Evolutionary conservation across 148 eudicot genomes (phyloP).

Genomic region (Bassia scoparia): DNA sequence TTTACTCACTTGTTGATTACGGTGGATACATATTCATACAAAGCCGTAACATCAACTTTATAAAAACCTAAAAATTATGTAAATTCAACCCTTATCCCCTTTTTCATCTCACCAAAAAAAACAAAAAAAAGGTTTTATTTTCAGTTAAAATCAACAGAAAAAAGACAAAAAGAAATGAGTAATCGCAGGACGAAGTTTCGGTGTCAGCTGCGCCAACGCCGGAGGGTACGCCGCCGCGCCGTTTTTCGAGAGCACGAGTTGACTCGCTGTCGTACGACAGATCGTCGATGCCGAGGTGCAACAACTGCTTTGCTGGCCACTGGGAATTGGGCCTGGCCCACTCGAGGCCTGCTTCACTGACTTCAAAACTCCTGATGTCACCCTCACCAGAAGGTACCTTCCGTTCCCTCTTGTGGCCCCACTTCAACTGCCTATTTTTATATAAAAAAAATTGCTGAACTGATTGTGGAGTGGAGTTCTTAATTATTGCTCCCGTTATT

Average conservation of each 20-base stretch:
- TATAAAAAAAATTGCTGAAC: no score
- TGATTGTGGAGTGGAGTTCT: no score
- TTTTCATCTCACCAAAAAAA: constrained; percentile 16
- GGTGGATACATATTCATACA: constrained; percentile 27
- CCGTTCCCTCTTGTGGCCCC: not conserved
- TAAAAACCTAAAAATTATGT: constrained; percentile 46
- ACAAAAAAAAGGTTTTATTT: constrained; percentile 22
- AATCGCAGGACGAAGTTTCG: constrained; percentile 38
- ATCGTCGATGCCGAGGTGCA: constrained; percentile 81
- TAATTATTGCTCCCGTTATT: no score
- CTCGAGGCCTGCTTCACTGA: constrained; percentile 62
- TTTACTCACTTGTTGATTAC: not conserved
- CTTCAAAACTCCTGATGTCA: constrained; percentile 58
- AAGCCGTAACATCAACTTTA: constrained; percentile 34
- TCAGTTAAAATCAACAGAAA: not conserved
- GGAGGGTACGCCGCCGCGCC: constrained; percentile 75
- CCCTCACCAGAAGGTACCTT: constrained; percentile 91
- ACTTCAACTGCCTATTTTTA: no score
- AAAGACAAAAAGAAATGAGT: constrained; percentile 17
- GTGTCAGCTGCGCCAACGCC: constrained; percentile 41
- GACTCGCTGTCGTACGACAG: constrained; percentile 79
- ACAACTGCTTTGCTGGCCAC: constrained; percentile 48
- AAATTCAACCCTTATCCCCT: constrained; percentile 2
- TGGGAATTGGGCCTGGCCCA: constrained; percentile 46
- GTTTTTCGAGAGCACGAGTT: constrained; percentile 47